A percentile compares a stretch with the other conserved stretches of the same genome.
phyloP scores from a whole-genome alignment of 306 rosid genomes.

The Geum urbanum region DNA sequence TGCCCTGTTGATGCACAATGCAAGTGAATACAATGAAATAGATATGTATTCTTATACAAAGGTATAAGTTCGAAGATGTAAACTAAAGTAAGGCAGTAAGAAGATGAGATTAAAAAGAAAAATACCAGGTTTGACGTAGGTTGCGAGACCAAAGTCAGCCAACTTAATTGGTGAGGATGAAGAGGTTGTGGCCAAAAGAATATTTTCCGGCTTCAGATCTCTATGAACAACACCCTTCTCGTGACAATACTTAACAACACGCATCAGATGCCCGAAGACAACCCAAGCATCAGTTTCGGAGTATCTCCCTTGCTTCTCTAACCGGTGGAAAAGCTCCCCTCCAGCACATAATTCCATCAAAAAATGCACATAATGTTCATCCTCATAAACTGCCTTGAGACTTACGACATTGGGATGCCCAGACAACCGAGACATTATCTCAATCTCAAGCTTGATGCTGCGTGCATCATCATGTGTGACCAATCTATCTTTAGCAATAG shows the following conservation, averaged over 20 bases:
- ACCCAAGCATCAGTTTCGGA: constrained; percentile 63
- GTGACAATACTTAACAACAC: constrained; percentile 76
- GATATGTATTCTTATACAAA: constrained; percentile 1
- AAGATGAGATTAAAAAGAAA: constrained; percentile 11
- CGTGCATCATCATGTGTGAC: constrained; percentile 60
- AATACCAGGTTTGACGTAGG: constrained; percentile 73
- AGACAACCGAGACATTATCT: constrained; percentile 71
- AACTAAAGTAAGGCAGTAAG: constrained; percentile 2
- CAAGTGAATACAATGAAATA: constrained; percentile 9
- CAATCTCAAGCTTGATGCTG: constrained; percentile 76
- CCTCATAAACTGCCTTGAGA: constrained; percentile 86
- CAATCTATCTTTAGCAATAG: constrained; percentile 75
- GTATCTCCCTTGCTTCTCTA: constrained; percentile 75
- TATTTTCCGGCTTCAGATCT: constrained; percentile 76
- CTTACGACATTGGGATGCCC: constrained; percentile 76
- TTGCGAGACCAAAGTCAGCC: constrained; percentile 87
- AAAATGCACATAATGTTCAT: constrained; percentile 66
- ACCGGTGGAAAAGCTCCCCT: constrained; percentile 71
- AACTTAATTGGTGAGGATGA: constrained; percentile 72
- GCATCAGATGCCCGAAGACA: constrained; percentile 69
- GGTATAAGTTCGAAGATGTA: neutral
- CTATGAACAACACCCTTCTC: constrained; percentile 77
- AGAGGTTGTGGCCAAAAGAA: constrained; percentile 66
- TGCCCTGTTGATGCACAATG: constrained; percentile 51
- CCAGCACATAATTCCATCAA: constrained; percentile 91